Percentiles rank a stretch among this genome's conserved stretches.
These are phyloP conservation scores for Dendrostoma leiphaemia DNA, from an alignment of 2,329 filamentous ascomycete species.

Conservation along the genomic window DNA sequence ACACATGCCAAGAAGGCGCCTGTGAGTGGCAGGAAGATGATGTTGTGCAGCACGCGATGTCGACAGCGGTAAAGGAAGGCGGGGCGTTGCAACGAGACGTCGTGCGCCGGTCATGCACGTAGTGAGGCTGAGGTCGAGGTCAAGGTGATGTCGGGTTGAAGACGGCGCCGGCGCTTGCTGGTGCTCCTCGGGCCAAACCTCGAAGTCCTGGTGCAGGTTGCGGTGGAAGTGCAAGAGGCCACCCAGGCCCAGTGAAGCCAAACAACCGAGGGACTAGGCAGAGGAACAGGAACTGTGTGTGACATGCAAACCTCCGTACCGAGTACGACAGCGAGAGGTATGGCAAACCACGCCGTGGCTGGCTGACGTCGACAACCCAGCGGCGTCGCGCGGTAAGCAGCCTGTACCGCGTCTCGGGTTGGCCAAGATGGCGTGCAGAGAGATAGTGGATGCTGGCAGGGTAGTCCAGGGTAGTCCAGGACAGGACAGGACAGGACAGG, in stretches of 20 bases:
- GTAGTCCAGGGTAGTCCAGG: not conserved
- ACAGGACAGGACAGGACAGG: not conserved
- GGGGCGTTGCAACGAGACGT: slow-evolving; percentile 1
- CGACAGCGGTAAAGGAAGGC: not conserved
- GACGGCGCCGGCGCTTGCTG: slow-evolving; percentile 8
- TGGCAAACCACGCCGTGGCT: slow-evolving; percentile 6
- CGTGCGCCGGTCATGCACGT: not conserved
- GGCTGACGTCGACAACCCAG: not conserved
- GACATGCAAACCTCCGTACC: slow-evolving; percentile 5
- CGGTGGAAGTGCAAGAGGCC: not conserved
- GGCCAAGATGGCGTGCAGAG: slow-evolving; percentile 11
- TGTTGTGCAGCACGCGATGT: not conserved
- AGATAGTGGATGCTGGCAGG: slow-evolving; percentile 12
- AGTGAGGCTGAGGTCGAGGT: not conserved
- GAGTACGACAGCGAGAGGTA: slow-evolving; percentile 1
- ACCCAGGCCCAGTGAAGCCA: not conserved
- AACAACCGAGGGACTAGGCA: not conserved
- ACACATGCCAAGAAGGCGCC: not conserved
- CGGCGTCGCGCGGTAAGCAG: not conserved
- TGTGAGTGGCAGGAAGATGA: not conserved
- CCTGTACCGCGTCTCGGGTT: not conserved
- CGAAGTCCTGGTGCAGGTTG: slow-evolving; percentile 7
- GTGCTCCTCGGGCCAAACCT: not conserved
- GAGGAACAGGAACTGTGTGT: not conserved
- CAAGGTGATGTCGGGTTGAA: slow-evolving; percentile 2